Evolutionary conservation across 805 yeast species (phyloP).

Genomic region (Metahyphopichia silvanorum): DNA sequence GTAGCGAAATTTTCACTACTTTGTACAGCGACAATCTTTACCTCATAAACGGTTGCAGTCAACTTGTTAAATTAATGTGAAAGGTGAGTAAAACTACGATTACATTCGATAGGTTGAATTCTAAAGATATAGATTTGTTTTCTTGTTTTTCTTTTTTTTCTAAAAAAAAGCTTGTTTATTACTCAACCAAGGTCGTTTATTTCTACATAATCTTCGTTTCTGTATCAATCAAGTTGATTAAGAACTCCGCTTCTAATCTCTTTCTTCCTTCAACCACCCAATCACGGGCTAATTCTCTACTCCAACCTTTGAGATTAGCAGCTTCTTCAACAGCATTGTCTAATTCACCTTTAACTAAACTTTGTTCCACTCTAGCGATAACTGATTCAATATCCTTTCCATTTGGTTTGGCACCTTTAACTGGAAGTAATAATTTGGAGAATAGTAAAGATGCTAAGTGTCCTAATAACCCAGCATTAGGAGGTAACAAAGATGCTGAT

Average conservation of each 20-base stretch:
- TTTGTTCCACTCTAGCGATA: constrained; percentile 78
- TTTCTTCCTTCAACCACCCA: constrained; percentile 90
- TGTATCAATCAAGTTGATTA: constrained; percentile 64
- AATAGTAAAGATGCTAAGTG: constrained; percentile 79
- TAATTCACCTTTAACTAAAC: constrained; percentile 70
- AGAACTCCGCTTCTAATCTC: constrained; percentile 82
- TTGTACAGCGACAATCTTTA: too few relatives aligned
- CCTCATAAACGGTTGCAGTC: too few relatives aligned
- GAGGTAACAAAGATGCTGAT: constrained; percentile 85
- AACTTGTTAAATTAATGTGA: too few relatives aligned
- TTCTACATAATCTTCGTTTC: constrained; percentile 47
- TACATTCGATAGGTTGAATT: too few relatives aligned
- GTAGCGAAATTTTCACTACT: too few relatives aligned
- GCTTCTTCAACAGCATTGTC: constrained; percentile 92
- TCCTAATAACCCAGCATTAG: constrained; percentile 93
- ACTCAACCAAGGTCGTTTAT: neutral
- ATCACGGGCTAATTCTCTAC: constrained; percentile 82
- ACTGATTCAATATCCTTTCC: constrained; percentile 88
- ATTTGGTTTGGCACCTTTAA: constrained; percentile 66
- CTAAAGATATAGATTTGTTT: too few relatives aligned
- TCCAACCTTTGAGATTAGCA: constrained; percentile 87
- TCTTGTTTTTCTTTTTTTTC: constrained; percentile 1
- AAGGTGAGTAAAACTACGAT: too few relatives aligned
- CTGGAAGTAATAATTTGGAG: constrained; percentile 71
- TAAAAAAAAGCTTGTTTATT: neutral